phyloP scores from a whole-genome alignment of 305 asterid genomes.

The Ajuga reptans region DNA sequence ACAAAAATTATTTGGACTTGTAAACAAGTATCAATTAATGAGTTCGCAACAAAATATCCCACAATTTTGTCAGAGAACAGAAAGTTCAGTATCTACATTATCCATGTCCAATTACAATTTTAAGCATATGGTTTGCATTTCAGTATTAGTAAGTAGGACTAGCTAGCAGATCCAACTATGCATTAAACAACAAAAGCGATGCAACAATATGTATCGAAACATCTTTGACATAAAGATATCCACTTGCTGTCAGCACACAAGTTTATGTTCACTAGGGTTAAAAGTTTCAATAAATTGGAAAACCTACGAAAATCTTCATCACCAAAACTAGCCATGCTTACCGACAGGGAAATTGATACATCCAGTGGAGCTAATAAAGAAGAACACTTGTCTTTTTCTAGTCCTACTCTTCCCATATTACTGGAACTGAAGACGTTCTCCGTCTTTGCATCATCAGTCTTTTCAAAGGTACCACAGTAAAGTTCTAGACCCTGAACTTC shows the following conservation, averaged over 20 bases:
- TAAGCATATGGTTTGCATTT: background rate
- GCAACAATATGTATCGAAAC: background rate
- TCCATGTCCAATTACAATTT: background rate
- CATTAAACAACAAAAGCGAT: background rate
- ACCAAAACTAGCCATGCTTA: slow-evolving; percentile 34
- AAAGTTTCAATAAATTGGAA: background rate
- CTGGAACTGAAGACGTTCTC: slow-evolving; percentile 28
- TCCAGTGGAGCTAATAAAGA: slow-evolving; percentile 61
- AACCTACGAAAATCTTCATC: background rate
- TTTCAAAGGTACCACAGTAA: slow-evolving; percentile 48
- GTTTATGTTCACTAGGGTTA: background rate
- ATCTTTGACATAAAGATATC: background rate
- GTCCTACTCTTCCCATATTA: slow-evolving; percentile 27
- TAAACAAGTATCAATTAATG: too few relatives aligned
- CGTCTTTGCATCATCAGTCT: slow-evolving; percentile 33
- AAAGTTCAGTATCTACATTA: background rate
- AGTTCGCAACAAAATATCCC: background rate
- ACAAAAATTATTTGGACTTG: background rate
- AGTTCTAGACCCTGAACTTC: slow-evolving; percentile 79
- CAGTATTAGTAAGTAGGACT: background rate
- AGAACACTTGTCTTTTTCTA: slow-evolving; percentile 32
- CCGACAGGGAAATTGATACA: slow-evolving; percentile 64
- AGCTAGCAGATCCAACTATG: background rate
- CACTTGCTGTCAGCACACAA: background rate
- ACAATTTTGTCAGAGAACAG: background rate